Base-by-base conservation (phyloP, 257 asterid species). In the Cinchona pubescens region DNA sequence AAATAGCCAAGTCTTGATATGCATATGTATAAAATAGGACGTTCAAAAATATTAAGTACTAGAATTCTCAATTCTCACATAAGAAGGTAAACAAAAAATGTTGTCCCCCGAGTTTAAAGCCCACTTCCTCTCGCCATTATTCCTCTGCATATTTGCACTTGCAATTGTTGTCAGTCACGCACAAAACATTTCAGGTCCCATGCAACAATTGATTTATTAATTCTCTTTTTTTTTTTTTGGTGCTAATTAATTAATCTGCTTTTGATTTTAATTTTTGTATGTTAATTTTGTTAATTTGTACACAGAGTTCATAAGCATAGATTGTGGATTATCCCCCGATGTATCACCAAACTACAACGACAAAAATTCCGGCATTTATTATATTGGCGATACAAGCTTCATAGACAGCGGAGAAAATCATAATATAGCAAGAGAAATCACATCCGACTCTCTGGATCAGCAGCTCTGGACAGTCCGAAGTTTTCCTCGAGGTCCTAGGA, bases 221-320 rank as follows among this genome's bases (percentile, higher is more conserved):
- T 18, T 18, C 23, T n/a, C n/a, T n/a, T 16, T 18, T 18, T 37
- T 51, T 51, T n/a, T n/a, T n/a, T n/a, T n/a, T n/a, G n/a, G n/a
- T n/a, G n/a, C n/a, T n/a, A n/a, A n/a, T n/a, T n/a, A n/a, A n/a
- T n/a, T n/a, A n/a, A n/a, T n/a, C n/a, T n/a, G n/a, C n/a, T n/a
- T n/a, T n/a, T n/a, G n/a, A n/a, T n/a, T n/a, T n/a, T n/a, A n/a
- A n/a, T n/a, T n/a, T n/a, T n/a, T n/a, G n/a, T n/a, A n/a, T n/a
- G n/a, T n/a, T n/a, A n/a, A n/a, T 21, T 56, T 7, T 5, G n/a
- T 56, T 7, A 11, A 56, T 21, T 21, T 51, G 40, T 18, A 23
- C 65, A 82, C n/a, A n/a, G 90, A 83, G 18, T 87, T 85, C 76
- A 71, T 83, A 48, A 87, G 81, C 80, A 74, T 87, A 29, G 89